These are phyloP conservation scores for Cryphonectria naterciae DNA, from an alignment of 2,329 filamentous ascomycete species.

Conservation along the genomic window DNA sequence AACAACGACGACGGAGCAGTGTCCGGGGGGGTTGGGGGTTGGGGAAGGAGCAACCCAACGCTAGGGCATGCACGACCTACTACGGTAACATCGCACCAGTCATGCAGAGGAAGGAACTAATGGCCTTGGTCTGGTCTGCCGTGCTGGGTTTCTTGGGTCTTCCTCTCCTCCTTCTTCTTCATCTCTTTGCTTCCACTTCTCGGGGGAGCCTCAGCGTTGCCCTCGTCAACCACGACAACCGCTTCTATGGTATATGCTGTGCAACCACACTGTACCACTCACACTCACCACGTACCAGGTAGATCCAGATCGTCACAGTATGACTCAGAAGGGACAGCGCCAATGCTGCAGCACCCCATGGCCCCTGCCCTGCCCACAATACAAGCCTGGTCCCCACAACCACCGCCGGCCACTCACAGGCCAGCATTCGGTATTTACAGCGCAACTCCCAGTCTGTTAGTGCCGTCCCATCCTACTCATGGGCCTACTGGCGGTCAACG, in stretches of 20 bases:
- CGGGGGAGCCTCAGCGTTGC: too few relatives aligned
- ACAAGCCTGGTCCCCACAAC: constrained; percentile 11
- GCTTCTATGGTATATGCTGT: too few relatives aligned
- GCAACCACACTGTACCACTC: too few relatives aligned
- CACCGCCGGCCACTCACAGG: constrained; percentile 21
- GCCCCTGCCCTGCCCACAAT: constrained; percentile 20
- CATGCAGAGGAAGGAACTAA: constrained; percentile 1
- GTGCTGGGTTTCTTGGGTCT: too few relatives aligned
- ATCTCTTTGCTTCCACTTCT: too few relatives aligned
- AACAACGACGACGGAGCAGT: background rate
- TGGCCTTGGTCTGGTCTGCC: too few relatives aligned
- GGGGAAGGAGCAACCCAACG: constrained; percentile 2
- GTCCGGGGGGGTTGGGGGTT: background rate
- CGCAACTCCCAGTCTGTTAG: constrained; percentile 14
- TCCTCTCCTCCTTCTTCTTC: too few relatives aligned
- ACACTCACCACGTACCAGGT: too few relatives aligned
- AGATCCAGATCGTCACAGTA: background rate
- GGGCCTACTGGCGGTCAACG: constrained; percentile 23
- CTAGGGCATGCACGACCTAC: constrained; percentile 23
- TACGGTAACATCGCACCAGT: constrained; percentile 14
- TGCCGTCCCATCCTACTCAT: constrained; percentile 20
- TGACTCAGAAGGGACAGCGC: constrained; percentile 24
- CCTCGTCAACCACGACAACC: too few relatives aligned
- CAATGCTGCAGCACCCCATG: constrained; percentile 25
- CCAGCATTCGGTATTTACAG: constrained; percentile 9